These are phyloP conservation scores for Botrytis byssoidea DNA, from an alignment of 2,329 filamentous ascomycete species.

Conservation along the genomic window DNA sequence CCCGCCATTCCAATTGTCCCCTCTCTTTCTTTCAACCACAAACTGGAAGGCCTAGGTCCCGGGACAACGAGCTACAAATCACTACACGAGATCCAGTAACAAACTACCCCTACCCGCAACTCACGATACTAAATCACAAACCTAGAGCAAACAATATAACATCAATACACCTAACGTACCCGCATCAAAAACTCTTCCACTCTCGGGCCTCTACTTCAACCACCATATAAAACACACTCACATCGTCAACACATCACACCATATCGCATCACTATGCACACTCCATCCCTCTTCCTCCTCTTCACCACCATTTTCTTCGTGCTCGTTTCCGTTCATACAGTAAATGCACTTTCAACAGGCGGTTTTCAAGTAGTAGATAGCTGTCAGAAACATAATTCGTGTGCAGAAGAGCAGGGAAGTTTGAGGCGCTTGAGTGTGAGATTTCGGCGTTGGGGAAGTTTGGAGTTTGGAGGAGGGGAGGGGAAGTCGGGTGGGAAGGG, in stretches of 20 bases:
- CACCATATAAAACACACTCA: background rate
- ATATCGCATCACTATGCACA: background rate
- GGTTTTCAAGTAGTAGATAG: background rate
- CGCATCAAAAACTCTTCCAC: background rate
- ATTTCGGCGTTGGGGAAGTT: background rate
- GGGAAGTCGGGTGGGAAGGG: too few species aligned
- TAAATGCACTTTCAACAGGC: background rate
- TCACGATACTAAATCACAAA: background rate
- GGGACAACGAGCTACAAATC: background rate
- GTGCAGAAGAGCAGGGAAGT: background rate
- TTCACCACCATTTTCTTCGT: background rate
- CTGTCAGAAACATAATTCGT: background rate
- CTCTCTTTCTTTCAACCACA: background rate
- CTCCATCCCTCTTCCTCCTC: background rate
- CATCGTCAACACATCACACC: background rate
- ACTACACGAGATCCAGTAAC: background rate
- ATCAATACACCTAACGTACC: background rate
- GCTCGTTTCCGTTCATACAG: accelerated
- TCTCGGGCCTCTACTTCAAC: background rate
- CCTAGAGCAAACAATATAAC: accelerated
- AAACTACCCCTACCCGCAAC: background rate
- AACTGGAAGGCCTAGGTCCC: background rate
- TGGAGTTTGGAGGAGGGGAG: too few species aligned
- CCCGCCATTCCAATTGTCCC: accelerated
- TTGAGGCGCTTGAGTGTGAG: background rate